These are phyloP conservation scores for Cladosporium colombiae DNA, from an alignment of 2,329 filamentous ascomycete species.

Conservation along the genomic window DNA sequence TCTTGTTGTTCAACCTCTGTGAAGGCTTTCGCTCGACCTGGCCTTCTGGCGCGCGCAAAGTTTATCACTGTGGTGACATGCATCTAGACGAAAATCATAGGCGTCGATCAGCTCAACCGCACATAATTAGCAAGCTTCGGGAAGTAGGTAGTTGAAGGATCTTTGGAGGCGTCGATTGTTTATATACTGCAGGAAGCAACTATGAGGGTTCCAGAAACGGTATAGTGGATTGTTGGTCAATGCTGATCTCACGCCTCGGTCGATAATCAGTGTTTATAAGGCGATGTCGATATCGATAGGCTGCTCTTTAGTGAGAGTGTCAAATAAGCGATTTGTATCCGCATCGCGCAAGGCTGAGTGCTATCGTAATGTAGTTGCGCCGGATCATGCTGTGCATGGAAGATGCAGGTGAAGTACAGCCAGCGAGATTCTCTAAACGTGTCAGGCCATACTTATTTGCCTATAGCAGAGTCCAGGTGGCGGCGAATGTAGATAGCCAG, in stretches of 20 bases:
- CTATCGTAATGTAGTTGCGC: too few species aligned
- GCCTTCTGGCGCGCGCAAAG: neutral
- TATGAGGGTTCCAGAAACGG: too few species aligned
- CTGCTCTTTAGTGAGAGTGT: too few species aligned
- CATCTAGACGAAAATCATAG: neutral
- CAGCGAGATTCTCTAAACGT: neutral
- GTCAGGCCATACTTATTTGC: neutral
- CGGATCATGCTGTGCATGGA: too few species aligned
- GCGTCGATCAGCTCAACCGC: neutral
- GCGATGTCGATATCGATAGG: too few species aligned
- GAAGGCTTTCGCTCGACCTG: neutral
- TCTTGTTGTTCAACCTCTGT: neutral
- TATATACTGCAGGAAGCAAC: neutral
- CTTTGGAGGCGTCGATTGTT: neutral
- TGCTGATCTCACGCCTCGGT: too few species aligned
- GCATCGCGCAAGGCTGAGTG: too few species aligned
- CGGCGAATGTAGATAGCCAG: neutral
- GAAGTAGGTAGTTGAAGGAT: neutral
- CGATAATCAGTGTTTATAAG: too few species aligned
- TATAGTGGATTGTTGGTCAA: too few species aligned
- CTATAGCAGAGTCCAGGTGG: neutral
- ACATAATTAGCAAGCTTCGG: neutral
- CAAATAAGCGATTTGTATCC: too few species aligned
- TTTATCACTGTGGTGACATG: neutral
- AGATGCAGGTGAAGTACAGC: neutral